phyloP scores from a whole-genome alignment of 2,329 filamentous ascomycete genomes.

The Trichophyton benhamiae region DNA sequence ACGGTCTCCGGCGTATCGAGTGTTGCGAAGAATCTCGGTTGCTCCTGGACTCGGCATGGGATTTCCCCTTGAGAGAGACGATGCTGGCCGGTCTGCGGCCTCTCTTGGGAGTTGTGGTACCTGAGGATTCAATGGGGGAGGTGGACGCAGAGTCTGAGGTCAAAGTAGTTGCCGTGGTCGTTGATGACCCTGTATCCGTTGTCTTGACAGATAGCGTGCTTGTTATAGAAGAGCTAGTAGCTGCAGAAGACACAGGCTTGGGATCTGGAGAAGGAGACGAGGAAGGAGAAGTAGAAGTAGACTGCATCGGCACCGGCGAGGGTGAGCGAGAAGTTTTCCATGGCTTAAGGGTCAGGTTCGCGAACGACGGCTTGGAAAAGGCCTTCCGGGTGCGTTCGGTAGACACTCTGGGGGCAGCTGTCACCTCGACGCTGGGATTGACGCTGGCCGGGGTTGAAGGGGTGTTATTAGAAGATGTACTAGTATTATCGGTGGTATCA shows the following conservation, averaged over 20 bases:
- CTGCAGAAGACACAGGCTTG: neutral
- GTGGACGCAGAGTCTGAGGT: neutral
- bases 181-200: neutral
- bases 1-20: constrained; percentile 31
- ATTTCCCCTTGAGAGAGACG: constrained; percentile 26
- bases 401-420: constrained; percentile 17
- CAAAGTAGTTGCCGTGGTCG: neutral
- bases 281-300: constrained; percentile 17
- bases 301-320: constrained; percentile 23
- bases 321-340: constrained; percentile 39
- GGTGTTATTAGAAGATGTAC: neutral
- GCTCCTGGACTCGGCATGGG: constrained; percentile 22
- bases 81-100: constrained; percentile 31
- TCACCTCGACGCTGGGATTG: neutral
- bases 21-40: constrained; percentile 30
- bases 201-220: neutral
- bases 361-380: constrained; percentile 29
- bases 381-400: constrained; percentile 28
- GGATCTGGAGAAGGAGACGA: constrained; percentile 19
- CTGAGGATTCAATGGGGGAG: constrained; percentile 1
- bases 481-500: neutral
- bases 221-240: neutral
- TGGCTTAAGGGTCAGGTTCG: constrained; percentile 40
- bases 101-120: constrained; percentile 21
- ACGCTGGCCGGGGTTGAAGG: neutral